Evolutionary conservation across 495 filamentous ascomycete genomes (phyloP).

Genomic region (Xylaria intraflava): DNA sequence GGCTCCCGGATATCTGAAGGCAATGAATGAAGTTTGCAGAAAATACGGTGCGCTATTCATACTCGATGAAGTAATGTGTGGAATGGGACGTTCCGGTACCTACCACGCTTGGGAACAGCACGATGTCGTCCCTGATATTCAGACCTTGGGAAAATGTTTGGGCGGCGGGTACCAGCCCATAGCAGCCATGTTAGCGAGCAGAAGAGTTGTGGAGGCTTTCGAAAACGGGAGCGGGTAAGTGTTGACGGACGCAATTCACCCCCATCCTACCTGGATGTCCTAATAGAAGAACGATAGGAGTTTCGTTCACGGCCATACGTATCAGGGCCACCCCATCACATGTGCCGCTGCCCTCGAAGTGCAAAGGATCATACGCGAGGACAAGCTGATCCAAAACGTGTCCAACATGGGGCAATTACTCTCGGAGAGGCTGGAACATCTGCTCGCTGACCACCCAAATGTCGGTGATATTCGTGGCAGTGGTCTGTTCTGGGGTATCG

Average conservation of each 20-base stretch:
- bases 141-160: slow-evolving; percentile 62
- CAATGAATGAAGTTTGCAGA: slow-evolving; percentile 56
- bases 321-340: slow-evolving; percentile 53
- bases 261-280: background rate
- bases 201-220: slow-evolving; percentile 48
- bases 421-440: slow-evolving; percentile 34
- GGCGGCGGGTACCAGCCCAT: slow-evolving; percentile 61
- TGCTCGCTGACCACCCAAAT: slow-evolving; percentile 43
- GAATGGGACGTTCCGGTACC: slow-evolving; percentile 56
- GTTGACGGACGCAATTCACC: background rate
- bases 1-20: slow-evolving; percentile 55
- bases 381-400: slow-evolving; percentile 50
- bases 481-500: slow-evolving; percentile 58
- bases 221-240: slow-evolving; percentile 50
- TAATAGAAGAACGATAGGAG: slow-evolving; percentile 17
- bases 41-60: slow-evolving; percentile 62
- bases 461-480: slow-evolving; percentile 61
- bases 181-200: slow-evolving; percentile 51
- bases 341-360: slow-evolving; percentile 57
- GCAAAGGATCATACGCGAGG: slow-evolving; percentile 50
- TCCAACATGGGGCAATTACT: slow-evolving; percentile 45
- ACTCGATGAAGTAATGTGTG: slow-evolving; percentile 67
- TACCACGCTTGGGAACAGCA: slow-evolving; percentile 57
- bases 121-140: slow-evolving; percentile 40
- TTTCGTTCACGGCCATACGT: slow-evolving; percentile 57